Evolutionary conservation across 176 grass and related monocot genomes (phyloP), one percentile per base, ranked within the genome.

Genomic region (Carex littledalei): DNA sequence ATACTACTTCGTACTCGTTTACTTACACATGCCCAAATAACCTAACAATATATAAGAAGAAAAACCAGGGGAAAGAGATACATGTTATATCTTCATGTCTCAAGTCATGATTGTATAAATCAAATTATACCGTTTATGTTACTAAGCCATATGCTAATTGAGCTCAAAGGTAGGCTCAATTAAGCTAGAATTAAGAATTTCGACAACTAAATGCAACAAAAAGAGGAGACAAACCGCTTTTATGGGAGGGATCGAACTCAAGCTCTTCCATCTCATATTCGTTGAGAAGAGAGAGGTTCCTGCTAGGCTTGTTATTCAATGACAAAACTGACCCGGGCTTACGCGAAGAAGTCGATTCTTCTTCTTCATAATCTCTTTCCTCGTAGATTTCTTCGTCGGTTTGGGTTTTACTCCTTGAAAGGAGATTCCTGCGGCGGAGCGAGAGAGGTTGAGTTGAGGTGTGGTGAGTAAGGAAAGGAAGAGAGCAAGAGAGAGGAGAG

Each of bases 211-310:
- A 52, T 45, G 22, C 10, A n/a, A 41, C 54, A 11, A 4, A 52
- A 89, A 37, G 2, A 80, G 58, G 73, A 87, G 49, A 62, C 87
- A 87, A 82, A 95, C 96, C 93, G 70, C 88, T 94, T 78, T 87
- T 87, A 78, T 99, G 96, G 56, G 93, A 74, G 32, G 89, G 61
- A 52, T 81, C 87, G 8, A 91, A 78, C 84, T 99, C 91, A 77
- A 91, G 81, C 81, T 99, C 91, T 81, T 95, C 95, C 56, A 92
- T 80, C 49, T 98, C 95, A 81, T 90, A 92, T 49, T 98, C 91
- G 24, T 95, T 90, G 37, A 94, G 91, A 64, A 99, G 85, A 29
- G 88, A 87, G 65, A 95, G 65, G 54, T 47, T 94, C 91, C 93
- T 80, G 75, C 92, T 87, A 41, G 96, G 96, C 78, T 99, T 99